A percentile compares a stretch with the other conserved stretches of the same genome.
These are phyloP conservation scores for Cunninghamia lanceolata DNA, from an alignment of 75 land plant species.

Conservation along the genomic window DNA sequence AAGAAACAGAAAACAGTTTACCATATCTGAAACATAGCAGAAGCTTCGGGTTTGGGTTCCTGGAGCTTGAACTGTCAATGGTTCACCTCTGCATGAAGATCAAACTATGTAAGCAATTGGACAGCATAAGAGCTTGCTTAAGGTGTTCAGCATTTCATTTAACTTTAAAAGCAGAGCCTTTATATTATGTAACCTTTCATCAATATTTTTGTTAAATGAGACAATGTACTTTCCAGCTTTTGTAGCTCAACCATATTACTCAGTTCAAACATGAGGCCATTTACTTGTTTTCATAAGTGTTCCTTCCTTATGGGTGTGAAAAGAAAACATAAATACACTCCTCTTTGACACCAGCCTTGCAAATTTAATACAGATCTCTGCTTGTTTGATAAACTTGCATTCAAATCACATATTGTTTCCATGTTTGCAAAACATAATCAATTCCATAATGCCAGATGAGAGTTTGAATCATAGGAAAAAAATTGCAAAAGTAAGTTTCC, in stretches of 20 bases:
- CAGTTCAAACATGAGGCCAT: neutral
- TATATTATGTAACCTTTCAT: neutral
- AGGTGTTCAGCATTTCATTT: neutral
- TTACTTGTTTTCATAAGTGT: neutral
- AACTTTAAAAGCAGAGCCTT: neutral
- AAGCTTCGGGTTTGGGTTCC: conserved; percentile 54
- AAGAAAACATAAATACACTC: neutral
- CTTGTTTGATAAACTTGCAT: neutral
- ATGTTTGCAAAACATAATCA: neutral
- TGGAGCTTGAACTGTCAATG: conserved; percentile 50
- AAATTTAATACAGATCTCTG: neutral
- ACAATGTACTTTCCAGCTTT: neutral
- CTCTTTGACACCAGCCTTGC: neutral
- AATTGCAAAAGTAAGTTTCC: neutral
- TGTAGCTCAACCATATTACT: neutral
- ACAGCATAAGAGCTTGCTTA: neutral
- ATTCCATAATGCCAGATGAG: neutral
- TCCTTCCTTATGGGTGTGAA: neutral
- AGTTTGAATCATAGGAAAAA: neutral
- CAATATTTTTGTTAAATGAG: neutral
- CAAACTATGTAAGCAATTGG: neutral
- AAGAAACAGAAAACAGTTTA: conserved; percentile 13
- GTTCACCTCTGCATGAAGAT: conserved; percentile 23
- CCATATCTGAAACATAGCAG: conserved; percentile 50
- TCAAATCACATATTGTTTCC: neutral